phyloP scores from a whole-genome alignment of 176 grass and related monocot species.

The Lolium perenne region DNA sequence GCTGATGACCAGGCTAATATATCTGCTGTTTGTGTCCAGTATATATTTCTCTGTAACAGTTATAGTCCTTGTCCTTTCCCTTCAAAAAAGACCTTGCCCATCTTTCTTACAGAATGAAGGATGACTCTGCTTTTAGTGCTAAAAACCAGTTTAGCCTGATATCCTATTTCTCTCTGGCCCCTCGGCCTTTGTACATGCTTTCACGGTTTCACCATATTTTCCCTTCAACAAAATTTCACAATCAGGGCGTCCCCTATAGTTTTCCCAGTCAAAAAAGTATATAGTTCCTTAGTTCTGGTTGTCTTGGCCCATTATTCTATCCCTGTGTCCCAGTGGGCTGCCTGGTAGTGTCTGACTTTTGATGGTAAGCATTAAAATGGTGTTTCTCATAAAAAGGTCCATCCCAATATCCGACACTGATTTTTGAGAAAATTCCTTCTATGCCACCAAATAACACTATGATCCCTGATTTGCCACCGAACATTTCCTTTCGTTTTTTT shows the following conservation, averaged over 20 bases:
- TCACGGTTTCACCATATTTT: too few relatives aligned
- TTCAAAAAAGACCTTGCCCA: too few relatives aligned
- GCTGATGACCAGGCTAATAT: background rate
- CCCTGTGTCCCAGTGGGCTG: background rate
- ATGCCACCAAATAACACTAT: background rate
- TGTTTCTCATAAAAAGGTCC: background rate
- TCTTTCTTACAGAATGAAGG: too few relatives aligned
- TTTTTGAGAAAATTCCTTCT: background rate
- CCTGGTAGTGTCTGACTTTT: slow-evolving; percentile 6
- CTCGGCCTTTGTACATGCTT: too few relatives aligned
- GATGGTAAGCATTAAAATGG: background rate
- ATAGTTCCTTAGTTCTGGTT: background rate
- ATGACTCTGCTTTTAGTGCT: too few relatives aligned
- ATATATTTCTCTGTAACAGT: too few relatives aligned
- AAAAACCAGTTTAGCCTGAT: too few relatives aligned
- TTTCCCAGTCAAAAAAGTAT: too few relatives aligned
- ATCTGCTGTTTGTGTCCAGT: slow-evolving; percentile 10
- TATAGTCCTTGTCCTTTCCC: too few relatives aligned
- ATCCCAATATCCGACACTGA: background rate
- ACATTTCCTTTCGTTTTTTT: background rate
- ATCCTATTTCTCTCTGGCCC: too few relatives aligned
- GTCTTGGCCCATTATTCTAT: background rate
- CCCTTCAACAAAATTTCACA: too few relatives aligned
- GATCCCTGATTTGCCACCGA: background rate
- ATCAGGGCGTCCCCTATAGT: too few relatives aligned